phyloP scores from a whole-genome alignment of 2,329 filamentous ascomycete genomes.

The Diaporthe amygdali region DNA sequence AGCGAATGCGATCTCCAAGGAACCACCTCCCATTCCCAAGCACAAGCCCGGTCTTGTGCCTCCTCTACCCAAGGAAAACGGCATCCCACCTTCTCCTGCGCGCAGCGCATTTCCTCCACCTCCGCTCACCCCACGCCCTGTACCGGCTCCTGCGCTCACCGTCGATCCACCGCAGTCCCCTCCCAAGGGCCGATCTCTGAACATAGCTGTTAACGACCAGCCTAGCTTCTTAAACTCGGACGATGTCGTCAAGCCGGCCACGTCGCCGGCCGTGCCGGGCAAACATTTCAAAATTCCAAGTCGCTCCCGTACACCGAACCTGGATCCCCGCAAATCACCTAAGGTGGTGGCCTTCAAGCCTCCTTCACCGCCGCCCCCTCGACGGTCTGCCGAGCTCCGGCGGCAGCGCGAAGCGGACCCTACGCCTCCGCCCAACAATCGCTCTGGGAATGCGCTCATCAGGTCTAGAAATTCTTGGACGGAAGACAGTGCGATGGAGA shows the following conservation, averaged over 20 bases:
- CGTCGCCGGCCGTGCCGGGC: constrained; percentile 47
- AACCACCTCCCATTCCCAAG: constrained; percentile 36
- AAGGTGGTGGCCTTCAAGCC: constrained; percentile 53
- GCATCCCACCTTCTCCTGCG: constrained; percentile 23
- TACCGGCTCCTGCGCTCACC: constrained; percentile 65
- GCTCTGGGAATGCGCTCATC: constrained; percentile 70
- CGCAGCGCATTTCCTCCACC: constrained; percentile 45
- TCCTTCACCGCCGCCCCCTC: constrained; percentile 68
- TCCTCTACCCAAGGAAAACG: constrained; percentile 30
- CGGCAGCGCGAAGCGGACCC: constrained; percentile 51
- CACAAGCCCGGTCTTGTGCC: constrained; percentile 40
- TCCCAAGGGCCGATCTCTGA: constrained; percentile 51
- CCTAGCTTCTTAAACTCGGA: constrained; percentile 55
- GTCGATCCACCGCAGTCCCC: constrained; percentile 75
- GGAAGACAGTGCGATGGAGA: constrained; percentile 35
- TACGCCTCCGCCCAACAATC: constrained; percentile 73
- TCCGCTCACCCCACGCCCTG: constrained; percentile 49
- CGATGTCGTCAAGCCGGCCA: constrained; percentile 41
- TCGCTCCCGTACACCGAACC: constrained; percentile 50
- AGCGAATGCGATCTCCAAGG: constrained; percentile 44
- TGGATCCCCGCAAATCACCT: constrained; percentile 55
- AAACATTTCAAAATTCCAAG: constrained; percentile 60
- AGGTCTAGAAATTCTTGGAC: constrained; percentile 34
- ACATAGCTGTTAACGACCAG: constrained; percentile 44
- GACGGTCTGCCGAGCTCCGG: constrained; percentile 64